phyloP scores from a whole-genome alignment of 2,329 filamentous ascomycete genomes.

The Colletotrichum sp. region DNA sequence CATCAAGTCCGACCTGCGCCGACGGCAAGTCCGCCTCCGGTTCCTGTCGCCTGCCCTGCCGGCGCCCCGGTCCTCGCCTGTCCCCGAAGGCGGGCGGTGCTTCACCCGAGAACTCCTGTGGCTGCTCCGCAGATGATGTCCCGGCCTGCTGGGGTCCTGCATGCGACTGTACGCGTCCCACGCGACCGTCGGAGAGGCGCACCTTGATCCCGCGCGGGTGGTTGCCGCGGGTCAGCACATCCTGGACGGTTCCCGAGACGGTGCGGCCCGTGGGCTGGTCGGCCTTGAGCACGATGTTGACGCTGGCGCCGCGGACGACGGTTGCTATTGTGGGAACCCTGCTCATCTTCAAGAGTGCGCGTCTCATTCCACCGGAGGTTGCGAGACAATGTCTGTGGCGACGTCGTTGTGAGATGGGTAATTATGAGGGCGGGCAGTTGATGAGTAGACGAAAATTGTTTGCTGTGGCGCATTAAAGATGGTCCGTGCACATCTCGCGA shows the following conservation, averaged over 20 bases:
- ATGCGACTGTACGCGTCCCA: constrained; percentile 76
- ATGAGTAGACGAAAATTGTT: too few relatives aligned
- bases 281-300: constrained; percentile 77
- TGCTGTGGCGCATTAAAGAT: too few relatives aligned
- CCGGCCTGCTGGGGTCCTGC: constrained; percentile 25
- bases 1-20: constrained; percentile 44
- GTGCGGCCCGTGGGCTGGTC: constrained; percentile 78
- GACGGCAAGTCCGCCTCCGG: too few relatives aligned
- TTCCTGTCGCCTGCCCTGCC: constrained; percentile 22
- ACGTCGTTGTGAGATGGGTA: too few relatives aligned
- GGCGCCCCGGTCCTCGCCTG: not conserved
- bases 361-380: too few relatives aligned
- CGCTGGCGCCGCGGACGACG: constrained; percentile 65
- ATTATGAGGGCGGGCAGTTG: too few relatives aligned
- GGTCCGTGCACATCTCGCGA: too few relatives aligned
- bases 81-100: not conserved
- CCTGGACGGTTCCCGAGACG: constrained; percentile 68
- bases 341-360: constrained; percentile 4
- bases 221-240: constrained; percentile 74
- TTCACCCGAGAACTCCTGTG: not conserved
- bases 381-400: too few relatives aligned
- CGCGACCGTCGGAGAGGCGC: constrained; percentile 70
- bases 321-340: constrained; percentile 52
- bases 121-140: not conserved
- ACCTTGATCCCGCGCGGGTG: constrained; percentile 84